Evolutionary conservation across 805 yeast genomes (phyloP), one percentile per base, ranked within the genome.

Genomic region (Myxozyma melibiosi): DNA sequence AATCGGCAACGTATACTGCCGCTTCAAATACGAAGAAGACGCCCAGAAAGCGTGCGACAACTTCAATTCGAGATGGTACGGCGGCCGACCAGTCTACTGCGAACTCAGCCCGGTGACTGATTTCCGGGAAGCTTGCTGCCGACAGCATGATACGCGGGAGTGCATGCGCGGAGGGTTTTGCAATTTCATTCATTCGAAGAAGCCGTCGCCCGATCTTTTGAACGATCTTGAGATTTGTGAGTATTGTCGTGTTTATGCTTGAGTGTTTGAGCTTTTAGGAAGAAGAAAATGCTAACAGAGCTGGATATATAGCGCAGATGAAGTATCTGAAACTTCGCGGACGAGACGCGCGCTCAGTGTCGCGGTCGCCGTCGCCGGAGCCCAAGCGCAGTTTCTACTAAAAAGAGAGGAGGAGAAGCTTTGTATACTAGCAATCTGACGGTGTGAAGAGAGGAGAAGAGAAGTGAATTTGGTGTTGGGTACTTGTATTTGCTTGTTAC

Each of bases 141-240:
- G 88, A 39, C 86, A 86, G 41, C 85, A 85, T 67, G 88, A 84
- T 37, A 71, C 76, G 1, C 72, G 77, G 24, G 74, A 73, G 13
- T 91, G 98, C 68, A 80, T 78, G n/a, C 79, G 97, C 68, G 92
- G 90, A 1, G 87, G 84, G 31, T 80, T 81, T 66, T 91, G 98
- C 72, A 91, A 91, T 71, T 90, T 88, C 71, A 86, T 90, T 80
- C 98, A 91, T 70, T 78, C 85, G 2, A 77, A 84, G 65, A 71
- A 77, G 37, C 89, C 95, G 0, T 68, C 80, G 1, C 66, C 67
- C 5, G 74, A 70, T 13, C 67, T 84, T 28, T 70, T 76, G 44
- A 68, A 65, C 4, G 76, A 74, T 13, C 71, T 88, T 53, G 74
- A 74, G 35, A 57, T 69, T 14, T 73, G 80, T 2, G 82, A 78